Conservation (phyloP, 768 basidiomycete genomes). For the Agaricus bisporus region DNA sequence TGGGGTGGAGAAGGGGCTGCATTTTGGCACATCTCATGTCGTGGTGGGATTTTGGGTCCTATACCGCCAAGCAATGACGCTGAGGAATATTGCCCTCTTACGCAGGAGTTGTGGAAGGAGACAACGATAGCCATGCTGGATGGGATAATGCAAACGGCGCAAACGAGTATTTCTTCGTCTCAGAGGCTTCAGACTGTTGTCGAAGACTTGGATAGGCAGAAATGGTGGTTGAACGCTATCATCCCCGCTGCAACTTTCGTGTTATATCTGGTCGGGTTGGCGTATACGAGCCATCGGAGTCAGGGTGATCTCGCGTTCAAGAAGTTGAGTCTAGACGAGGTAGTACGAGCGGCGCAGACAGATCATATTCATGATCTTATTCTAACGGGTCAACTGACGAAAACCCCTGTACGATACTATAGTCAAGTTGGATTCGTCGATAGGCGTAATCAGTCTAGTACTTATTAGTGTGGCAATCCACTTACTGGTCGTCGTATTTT, state of each 20-base stretch:
- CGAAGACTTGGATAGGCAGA: conserved; percentile 3
- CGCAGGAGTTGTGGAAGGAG: conserved; percentile 12
- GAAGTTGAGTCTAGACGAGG: conserved; percentile 3
- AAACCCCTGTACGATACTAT: not conserved
- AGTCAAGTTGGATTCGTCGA: conserved; percentile 3
- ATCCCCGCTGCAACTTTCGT: conserved; percentile 12
- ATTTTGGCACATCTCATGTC: conserved; percentile 14
- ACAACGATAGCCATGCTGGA: conserved; percentile 14
- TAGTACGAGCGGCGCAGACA: conserved; percentile 4
- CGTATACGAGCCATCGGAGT: not conserved
- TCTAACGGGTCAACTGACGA: not conserved
- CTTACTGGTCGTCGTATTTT: too few species aligned
- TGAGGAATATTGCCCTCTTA: conserved; percentile 10
- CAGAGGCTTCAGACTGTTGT: conserved; percentile 12
- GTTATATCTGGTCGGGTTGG: conserved; percentile 10
- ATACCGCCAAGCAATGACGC: conserved; percentile 2
- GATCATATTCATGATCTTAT: conserved; percentile 6
- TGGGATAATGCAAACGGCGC: conserved; percentile 16
- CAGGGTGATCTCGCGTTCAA: conserved; percentile 1
- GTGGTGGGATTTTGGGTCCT: conserved; percentile 16
- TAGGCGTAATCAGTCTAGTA: not conserved
- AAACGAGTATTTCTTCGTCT: not conserved
- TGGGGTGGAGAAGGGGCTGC: conserved; percentile 15
- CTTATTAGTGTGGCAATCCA: too few species aligned
- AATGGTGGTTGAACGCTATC: conserved; percentile 16